Evolutionary conservation across 495 filamentous ascomycete genomes (phyloP), one percentile per base, ranked within the genome.

Genomic region (Penicillium canescens): DNA sequence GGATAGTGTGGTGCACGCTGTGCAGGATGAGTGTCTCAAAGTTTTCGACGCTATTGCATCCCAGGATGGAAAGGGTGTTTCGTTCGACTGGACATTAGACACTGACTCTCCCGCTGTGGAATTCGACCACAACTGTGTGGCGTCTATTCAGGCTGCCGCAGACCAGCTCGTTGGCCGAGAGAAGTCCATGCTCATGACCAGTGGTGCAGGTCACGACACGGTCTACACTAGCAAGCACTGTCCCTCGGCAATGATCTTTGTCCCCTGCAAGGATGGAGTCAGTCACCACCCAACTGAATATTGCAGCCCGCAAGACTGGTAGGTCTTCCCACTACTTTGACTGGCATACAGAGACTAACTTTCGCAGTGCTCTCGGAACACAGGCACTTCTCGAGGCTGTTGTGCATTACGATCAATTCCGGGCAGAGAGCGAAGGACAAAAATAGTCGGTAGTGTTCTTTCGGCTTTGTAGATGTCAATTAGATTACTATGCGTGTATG

Each of bases 161-260:
- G 79, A 74, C 2, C 54, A 67, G 5, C 67, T 82, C 45, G 72
- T 71, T 13, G 74, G 69, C 1, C 52, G 70, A 0, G 60, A 73
- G 0, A 42, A 67, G 20, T 68, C 64, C 12, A 72, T 75, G 53
- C 60, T 70, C n/a, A 75, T 81, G 67, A 78, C 68, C 3, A 78
- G 74, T 53, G 77, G 77, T 7, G 79, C 79, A 20, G 78, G 77
- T 3, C 87, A 91, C 64, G 88, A 90, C 49, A 78, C 66, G 40
- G 82, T 82, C 4, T 80, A 80, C 63, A 78, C 82, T 21, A 82
- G 73, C 48, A 73, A 75, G 55, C 68, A 73, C 39, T 79, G 74
- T 53, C 82, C 83, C 9, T 78, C 82, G 14, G 77, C 76, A 20
- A 86, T 87, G 83, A 83, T 86, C 21, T 86, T 87, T 57, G 81